These are phyloP conservation scores for Alternaria incomplexa DNA, from an alignment of 2,329 filamentous ascomycete species.

Conservation along the genomic window DNA sequence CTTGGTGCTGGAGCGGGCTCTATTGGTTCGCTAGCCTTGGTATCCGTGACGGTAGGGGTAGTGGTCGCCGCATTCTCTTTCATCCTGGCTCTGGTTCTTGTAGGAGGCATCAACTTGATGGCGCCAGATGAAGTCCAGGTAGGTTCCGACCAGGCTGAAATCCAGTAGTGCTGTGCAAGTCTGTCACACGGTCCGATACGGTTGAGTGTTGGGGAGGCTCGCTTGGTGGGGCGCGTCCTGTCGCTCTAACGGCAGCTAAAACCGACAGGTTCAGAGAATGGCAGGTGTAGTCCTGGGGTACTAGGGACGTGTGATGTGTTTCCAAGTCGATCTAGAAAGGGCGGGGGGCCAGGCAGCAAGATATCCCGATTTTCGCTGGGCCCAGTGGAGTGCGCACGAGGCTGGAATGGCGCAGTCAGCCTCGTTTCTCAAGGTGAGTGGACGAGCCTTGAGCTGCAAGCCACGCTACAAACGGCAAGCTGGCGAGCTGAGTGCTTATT, in stretches of 20 bases:
- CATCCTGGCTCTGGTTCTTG: slow-evolving; percentile 44
- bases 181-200: slow-evolving; percentile 20
- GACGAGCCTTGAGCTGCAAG: slow-evolving; percentile 42
- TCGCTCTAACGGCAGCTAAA: slow-evolving; percentile 37
- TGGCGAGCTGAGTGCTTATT: slow-evolving; percentile 46
- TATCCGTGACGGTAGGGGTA: slow-evolving; percentile 27
- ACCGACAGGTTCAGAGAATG: slow-evolving; percentile 24
- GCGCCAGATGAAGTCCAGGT: neutral
- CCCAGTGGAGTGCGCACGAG: slow-evolving; percentile 41
- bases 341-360: slow-evolving; percentile 44
- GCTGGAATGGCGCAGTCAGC: slow-evolving; percentile 47
- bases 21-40: slow-evolving; percentile 30
- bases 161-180: slow-evolving; percentile 11
- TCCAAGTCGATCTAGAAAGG: slow-evolving; percentile 33
- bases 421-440: slow-evolving; percentile 48
- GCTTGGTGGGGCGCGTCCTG: slow-evolving; percentile 39
- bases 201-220: slow-evolving; percentile 27
- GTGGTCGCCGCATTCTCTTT: slow-evolving; percentile 36
- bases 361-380: slow-evolving; percentile 42
- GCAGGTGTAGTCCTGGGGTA: slow-evolving; percentile 23
- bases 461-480: slow-evolving; percentile 44
- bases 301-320: slow-evolving; percentile 27
- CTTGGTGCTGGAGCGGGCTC: slow-evolving; percentile 31
- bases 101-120: slow-evolving; percentile 40
- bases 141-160: slow-evolving; percentile 20